These are phyloP conservation scores for Letharia columbiana DNA, from an alignment of 495 filamentous ascomycete species.

Conservation along the genomic window DNA sequence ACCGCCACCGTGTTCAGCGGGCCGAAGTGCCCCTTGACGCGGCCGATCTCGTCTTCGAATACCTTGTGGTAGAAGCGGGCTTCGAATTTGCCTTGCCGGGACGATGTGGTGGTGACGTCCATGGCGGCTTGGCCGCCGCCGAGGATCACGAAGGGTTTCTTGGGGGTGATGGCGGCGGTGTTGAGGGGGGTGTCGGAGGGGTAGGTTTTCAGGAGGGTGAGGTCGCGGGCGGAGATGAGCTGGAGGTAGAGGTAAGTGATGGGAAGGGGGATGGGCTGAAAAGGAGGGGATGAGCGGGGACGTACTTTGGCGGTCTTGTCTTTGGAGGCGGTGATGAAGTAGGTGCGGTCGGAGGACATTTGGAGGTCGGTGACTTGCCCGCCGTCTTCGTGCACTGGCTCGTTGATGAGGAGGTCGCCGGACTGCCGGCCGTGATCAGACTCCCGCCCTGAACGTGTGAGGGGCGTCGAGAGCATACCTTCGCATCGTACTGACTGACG, in stretches of 20 bases:
- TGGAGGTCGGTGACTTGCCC: constrained; percentile 85
- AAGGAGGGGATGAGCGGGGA: not conserved
- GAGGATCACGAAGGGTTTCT: constrained; percentile 94
- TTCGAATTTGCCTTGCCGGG: constrained; percentile 96
- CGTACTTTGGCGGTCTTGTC: constrained; percentile 91
- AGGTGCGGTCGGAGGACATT: constrained; percentile 86
- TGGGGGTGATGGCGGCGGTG: constrained; percentile 82
- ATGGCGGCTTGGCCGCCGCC: constrained; percentile 97
- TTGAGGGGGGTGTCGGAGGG: constrained; percentile 91
- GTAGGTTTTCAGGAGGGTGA: constrained; percentile 90
- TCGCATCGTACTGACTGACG: constrained; percentile 89
- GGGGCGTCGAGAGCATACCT: constrained; percentile 45
- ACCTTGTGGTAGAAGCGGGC: constrained; percentile 98
- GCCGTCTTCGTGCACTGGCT: constrained; percentile 74
- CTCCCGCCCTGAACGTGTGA: not conserved
- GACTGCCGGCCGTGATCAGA: constrained; percentile 32
- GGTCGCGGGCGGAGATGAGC: constrained; percentile 72
- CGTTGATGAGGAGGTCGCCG: constrained; percentile 71
- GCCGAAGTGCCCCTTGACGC: constrained; percentile 94
- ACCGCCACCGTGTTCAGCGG: constrained; percentile 84
- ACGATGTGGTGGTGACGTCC: constrained; percentile 94
- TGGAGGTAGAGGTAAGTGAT: constrained; percentile 30
- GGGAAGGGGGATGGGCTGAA: not conserved
- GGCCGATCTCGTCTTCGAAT: constrained; percentile 96
- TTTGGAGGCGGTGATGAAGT: constrained; percentile 95